Conservation (phyloP, 2,329 filamentous ascomycete genomes). For the Didymosphaeria variabile region DNA sequence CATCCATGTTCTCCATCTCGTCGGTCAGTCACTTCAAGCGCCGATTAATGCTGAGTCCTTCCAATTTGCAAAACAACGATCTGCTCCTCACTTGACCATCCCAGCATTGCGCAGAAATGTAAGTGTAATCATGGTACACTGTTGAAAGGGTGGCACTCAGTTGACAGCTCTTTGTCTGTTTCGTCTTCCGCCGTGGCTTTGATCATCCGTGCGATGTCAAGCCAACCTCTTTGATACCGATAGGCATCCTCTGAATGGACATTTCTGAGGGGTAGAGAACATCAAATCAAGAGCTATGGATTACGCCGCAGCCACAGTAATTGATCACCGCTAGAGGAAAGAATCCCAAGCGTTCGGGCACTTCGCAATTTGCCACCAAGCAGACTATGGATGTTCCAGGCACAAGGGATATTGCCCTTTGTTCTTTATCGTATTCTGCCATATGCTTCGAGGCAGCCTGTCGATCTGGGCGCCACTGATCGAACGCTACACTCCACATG, state of each 20-base stretch:
- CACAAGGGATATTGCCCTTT: neutral
- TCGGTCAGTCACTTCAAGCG: too few species aligned
- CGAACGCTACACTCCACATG: neutral
- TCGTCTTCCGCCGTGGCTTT: slow-evolving; percentile 11
- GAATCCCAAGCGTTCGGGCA: neutral
- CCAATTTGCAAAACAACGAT: too few species aligned
- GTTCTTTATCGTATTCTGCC: neutral
- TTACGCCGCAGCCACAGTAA: neutral
- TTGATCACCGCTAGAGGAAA: neutral
- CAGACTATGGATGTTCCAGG: neutral
- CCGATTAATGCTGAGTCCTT: too few species aligned
- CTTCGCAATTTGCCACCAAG: neutral
- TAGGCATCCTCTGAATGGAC: neutral
- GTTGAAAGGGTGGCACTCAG: too few species aligned
- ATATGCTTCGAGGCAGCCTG: neutral
- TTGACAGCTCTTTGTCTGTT: neutral
- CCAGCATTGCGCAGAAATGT: too few species aligned
- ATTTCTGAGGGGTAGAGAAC: neutral
- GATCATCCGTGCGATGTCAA: slow-evolving; percentile 13
- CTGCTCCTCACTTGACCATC: too few species aligned
- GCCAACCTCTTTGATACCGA: slow-evolving; percentile 10
- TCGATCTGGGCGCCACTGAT: neutral
- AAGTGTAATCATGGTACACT: too few species aligned
- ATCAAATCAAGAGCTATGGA: neutral
- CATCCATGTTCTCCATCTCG: too few species aligned